Conservation (phyloP, 768 basidiomycete species). For the Leucosporidium creatinivorum region DNA sequence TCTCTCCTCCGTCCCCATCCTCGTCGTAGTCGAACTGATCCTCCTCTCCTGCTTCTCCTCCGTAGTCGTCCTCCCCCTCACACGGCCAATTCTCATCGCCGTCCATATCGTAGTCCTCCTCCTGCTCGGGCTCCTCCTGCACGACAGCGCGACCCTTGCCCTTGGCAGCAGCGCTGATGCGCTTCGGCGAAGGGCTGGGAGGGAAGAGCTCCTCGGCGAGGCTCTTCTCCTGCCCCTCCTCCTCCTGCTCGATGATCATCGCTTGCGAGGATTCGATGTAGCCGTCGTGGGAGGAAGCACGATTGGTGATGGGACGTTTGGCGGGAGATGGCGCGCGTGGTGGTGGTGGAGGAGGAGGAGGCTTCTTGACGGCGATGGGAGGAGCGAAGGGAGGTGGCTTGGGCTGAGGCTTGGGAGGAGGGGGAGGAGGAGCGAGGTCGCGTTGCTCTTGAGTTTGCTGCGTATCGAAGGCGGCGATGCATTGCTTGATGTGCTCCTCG, state of each 20-base stretch:
- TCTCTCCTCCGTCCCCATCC: conserved; percentile 24
- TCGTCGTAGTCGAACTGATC: neutral
- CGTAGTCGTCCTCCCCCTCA: neutral
- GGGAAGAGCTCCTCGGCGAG: conserved; percentile 13
- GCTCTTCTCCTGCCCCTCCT: neutral
- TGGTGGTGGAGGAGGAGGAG: no score
- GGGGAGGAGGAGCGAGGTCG: neutral
- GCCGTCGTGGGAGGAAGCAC: no score
- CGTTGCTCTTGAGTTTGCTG: neutral
- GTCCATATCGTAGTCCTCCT: neutral
- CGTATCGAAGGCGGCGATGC: neutral
- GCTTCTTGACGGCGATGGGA: neutral
- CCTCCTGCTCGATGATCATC: neutral
- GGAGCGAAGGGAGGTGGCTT: neutral
- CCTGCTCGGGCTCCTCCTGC: neutral
- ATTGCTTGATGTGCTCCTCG: no score
- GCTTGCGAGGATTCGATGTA: neutral
- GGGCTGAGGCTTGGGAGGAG: neutral
- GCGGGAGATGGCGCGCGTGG: neutral
- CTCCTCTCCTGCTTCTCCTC: conserved; percentile 41
- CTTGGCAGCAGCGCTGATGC: neutral
- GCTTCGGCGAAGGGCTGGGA: neutral
- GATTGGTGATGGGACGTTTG: no score
- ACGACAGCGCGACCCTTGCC: neutral
- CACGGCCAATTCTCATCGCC: conserved; percentile 1